Percentiles rank a stretch among this genome's conserved stretches.
These are phyloP conservation scores for Aspergillus unguis DNA, from an alignment of 2,329 filamentous ascomycete genomes.

Conservation along the genomic window DNA sequence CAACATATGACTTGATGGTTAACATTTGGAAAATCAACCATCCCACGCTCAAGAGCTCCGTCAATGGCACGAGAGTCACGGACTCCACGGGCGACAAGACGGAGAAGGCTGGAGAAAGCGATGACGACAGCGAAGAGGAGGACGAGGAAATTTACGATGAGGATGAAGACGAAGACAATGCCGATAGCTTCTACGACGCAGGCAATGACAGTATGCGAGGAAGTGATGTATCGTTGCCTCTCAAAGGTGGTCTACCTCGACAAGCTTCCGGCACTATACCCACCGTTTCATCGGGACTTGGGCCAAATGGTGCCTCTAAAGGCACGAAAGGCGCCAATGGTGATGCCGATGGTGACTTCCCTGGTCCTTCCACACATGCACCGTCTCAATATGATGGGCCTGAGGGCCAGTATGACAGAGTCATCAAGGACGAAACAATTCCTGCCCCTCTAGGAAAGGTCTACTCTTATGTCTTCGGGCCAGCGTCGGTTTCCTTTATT, in stretches of 20 bases:
- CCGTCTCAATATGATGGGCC: slow-evolving; percentile 82
- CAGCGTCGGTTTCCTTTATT: slow-evolving; percentile 76
- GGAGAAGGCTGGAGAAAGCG: slow-evolving; percentile 69
- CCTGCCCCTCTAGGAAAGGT: slow-evolving; percentile 87
- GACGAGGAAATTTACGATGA: slow-evolving; percentile 56
- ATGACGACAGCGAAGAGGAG: slow-evolving; percentile 73
- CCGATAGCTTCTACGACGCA: slow-evolving; percentile 60
- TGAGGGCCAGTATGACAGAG: slow-evolving; percentile 75
- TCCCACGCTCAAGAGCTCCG: slow-evolving; percentile 81
- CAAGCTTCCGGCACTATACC: slow-evolving; percentile 63
- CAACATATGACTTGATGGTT: slow-evolving; percentile 93
- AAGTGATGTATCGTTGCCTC: slow-evolving; percentile 47
- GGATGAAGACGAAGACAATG: slow-evolving; percentile 51
- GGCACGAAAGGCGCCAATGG: slow-evolving; percentile 48
- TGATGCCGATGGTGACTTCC: slow-evolving; percentile 61
- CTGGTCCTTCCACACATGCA: slow-evolving; percentile 75
- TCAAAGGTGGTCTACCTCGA: slow-evolving; percentile 56
- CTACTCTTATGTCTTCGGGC: slow-evolving; percentile 83
- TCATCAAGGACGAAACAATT: slow-evolving; percentile 81
- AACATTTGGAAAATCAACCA: slow-evolving; percentile 98
- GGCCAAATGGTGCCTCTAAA: slow-evolving; percentile 40
- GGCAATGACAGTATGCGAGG: slow-evolving; percentile 53
- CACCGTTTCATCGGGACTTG: slow-evolving; percentile 33
- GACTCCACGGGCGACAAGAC: slow-evolving; percentile 84
- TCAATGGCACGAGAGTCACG: slow-evolving; percentile 82